A percentile compares a stretch with the other conserved stretches of the same genome.
Conservation (phyloP, 2,329 filamentous ascomycete genomes). For the Leptosphaerulina australis region DNA sequence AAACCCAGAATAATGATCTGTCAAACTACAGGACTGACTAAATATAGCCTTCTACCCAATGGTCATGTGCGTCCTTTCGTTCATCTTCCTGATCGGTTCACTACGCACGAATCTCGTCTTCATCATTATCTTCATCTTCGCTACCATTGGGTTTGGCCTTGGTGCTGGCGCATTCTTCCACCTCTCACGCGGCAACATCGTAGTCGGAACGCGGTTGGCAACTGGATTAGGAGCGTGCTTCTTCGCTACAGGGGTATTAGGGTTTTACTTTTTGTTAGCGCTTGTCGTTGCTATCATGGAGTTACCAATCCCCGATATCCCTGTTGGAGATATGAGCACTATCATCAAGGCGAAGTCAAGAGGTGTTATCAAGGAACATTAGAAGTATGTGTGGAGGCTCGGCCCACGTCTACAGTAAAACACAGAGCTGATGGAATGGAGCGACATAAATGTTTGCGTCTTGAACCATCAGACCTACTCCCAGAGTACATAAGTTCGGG, state of each 20-base stretch:
- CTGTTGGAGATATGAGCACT: slow-evolving; percentile 22
- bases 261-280: slow-evolving; percentile 23
- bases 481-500: not conserved
- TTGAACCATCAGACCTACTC: not conserved
- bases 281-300: slow-evolving; percentile 25
- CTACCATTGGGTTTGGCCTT: slow-evolving; percentile 23
- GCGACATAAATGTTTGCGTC: not conserved
- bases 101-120: slow-evolving; percentile 25
- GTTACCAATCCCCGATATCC: slow-evolving; percentile 22
- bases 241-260: slow-evolving; percentile 20
- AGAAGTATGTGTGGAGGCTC: not conserved
- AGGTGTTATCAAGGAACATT: slow-evolving; percentile 19
- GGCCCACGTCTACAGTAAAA: not conserved
- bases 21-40: not conserved
- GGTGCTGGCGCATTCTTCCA: slow-evolving; percentile 25
- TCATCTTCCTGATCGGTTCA: slow-evolving; percentile 25
- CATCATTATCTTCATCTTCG: slow-evolving; percentile 24
- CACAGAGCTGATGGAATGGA: not conserved
- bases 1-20: not conserved
- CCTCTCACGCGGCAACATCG: slow-evolving; percentile 13
- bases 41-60: slow-evolving; percentile 21
- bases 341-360: slow-evolving; percentile 18
- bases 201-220: slow-evolving; percentile 10
- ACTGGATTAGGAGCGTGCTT: slow-evolving; percentile 22
- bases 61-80: slow-evolving; percentile 24